These are phyloP conservation scores for Claviceps citrina DNA, from an alignment of 2,329 filamentous ascomycete species.

Conservation along the genomic window DNA sequence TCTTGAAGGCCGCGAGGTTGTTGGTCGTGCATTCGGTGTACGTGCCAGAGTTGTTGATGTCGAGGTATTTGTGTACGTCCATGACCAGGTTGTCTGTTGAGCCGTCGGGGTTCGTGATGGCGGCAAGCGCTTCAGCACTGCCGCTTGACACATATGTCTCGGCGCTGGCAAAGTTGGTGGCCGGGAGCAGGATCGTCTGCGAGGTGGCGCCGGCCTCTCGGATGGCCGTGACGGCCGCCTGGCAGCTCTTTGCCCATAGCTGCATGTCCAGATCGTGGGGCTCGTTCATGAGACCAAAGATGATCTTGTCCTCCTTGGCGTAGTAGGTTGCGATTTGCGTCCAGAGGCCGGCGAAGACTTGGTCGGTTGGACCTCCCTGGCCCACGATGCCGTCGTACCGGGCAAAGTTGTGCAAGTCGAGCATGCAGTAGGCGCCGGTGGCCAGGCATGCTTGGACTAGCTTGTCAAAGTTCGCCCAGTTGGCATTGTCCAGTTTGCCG, in stretches of 20 bases:
- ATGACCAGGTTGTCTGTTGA: conserved; percentile 39
- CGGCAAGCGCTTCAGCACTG: conserved; percentile 34
- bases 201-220: conserved; percentile 46
- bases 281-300: conserved; percentile 57
- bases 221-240: conserved; percentile 49
- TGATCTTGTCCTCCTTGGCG: conserved; percentile 32
- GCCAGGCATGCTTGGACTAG: conserved; percentile 40
- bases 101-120: conserved; percentile 43
- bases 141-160: conserved; percentile 32
- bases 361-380: conserved; percentile 47
- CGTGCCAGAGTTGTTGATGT: conserved; percentile 40
- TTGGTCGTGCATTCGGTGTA: conserved; percentile 36
- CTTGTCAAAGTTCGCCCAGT: conserved; percentile 36
- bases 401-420: conserved; percentile 44
- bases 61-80: conserved; percentile 47
- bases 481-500: conserved; percentile 30
- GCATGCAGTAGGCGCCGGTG: conserved; percentile 42
- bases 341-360: conserved; percentile 44
- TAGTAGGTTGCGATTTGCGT: conserved; percentile 42
- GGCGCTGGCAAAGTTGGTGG: conserved; percentile 42
- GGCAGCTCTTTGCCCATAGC: conserved; percentile 44
- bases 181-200: conserved; percentile 46
- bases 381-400: conserved; percentile 52
- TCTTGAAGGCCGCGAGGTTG: conserved; percentile 32
- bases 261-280: conserved; percentile 44